These are phyloP conservation scores for Cladosporium velox DNA, from an alignment of 2,329 filamentous ascomycete genomes.

Conservation along the genomic window DNA sequence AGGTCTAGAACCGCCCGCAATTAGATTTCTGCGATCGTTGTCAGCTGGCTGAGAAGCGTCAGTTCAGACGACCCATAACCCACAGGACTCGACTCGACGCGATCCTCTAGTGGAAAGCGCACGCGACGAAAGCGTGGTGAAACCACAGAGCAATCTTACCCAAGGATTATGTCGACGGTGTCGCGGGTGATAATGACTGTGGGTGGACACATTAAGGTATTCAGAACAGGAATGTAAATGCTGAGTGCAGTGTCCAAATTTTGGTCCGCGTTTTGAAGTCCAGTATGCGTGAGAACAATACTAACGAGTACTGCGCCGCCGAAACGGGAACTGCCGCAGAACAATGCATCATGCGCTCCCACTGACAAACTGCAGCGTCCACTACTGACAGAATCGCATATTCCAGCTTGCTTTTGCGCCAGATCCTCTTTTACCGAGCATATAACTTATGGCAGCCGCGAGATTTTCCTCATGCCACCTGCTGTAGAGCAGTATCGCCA, in stretches of 20 bases:
- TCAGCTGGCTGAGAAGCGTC: not conserved
- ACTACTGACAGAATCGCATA: not conserved
- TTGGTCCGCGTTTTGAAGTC: not conserved
- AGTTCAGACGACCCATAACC: not conserved
- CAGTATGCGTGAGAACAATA: slow-evolving; percentile 34
- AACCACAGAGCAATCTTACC: slow-evolving; percentile 25
- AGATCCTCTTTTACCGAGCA: not conserved
- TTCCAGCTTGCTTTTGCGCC: not conserved
- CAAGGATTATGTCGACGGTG: slow-evolving; percentile 31
- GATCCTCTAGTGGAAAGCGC: not conserved
- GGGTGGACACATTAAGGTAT: slow-evolving; percentile 34
- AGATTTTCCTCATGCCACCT: slow-evolving; percentile 23
- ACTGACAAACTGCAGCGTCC: not conserved
- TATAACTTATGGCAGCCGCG: not conserved
- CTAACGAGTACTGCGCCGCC: slow-evolving; percentile 28
- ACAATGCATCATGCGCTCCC: slow-evolving; percentile 11
- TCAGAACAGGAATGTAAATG: slow-evolving; percentile 12
- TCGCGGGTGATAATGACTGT: slow-evolving; percentile 32
- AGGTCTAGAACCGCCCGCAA: not conserved
- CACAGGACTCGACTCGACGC: not conserved
- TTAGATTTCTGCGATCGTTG: slow-evolving; percentile 1
- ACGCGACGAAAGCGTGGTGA: not conserved
- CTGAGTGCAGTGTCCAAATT: not conserved
- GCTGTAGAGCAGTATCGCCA: slow-evolving; percentile 22
- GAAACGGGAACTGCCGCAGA: slow-evolving; percentile 19